Evolutionary conservation across 2,329 filamentous ascomycete species (phyloP), one percentile per base, ranked within the genome.

Genomic region (Ceratocystis colombiana): DNA sequence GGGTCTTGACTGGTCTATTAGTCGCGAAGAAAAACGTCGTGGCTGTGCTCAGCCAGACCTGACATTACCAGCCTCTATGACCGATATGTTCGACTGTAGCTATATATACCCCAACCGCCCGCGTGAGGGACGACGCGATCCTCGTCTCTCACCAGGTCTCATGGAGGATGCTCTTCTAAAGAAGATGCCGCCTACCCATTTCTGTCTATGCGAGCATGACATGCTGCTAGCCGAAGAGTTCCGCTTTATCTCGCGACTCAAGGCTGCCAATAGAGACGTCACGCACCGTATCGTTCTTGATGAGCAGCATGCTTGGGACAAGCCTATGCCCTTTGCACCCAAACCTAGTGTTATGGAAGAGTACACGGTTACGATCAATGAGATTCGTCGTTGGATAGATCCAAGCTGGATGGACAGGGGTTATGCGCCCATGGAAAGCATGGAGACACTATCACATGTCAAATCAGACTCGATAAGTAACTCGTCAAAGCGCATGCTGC

Each of bases 161-260:
- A 84, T 84, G 66, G 73, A 79, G 0, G 79, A 84, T 69, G 77
- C 78, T 33, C 70, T 82, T n/a, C 70, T 87, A 2, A 74, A 75
- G 10, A 76, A 82, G 48, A 79, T 85, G 2, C 76, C 79, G 0
- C 79, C 81, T 17, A 73, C 87, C 2, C 77, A 86, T 20, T 74
- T 86, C 53, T 83, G 82, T 70, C 79, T 85, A 2, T 87, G 84
- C 74, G 84, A 87, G 74, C 82, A 80, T 73, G 83, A 87, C 72
- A 86, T 87, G 82, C 73, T 87, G n/a, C 77, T 84, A 8, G 76
- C 75, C 1, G 84, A 87, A 71, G 84, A 82, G 10, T 76, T 86
- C 68, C 77, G 78, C 3, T 86, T 91, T 69, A 80, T 83, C 10
- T 78, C 84, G 64, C 78, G 86, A 22, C 73, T 90, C 7, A 73